A percentile compares a stretch with the other conserved stretches of the same genome.
These are phyloP conservation scores for Fusarium sp. DNA, from an alignment of 2,329 filamentous ascomycete species.

Conservation along the genomic window DNA sequence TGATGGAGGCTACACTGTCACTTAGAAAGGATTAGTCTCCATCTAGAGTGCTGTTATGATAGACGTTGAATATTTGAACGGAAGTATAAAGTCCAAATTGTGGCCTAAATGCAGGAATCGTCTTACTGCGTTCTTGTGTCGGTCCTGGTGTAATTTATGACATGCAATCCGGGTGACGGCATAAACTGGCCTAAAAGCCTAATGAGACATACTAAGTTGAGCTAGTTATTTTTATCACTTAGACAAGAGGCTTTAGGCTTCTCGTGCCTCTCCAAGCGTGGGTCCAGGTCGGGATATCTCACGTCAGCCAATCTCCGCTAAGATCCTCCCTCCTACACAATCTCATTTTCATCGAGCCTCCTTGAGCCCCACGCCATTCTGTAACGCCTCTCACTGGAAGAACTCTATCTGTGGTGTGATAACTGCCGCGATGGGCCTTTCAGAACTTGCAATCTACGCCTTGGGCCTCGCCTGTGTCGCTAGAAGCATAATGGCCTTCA, in stretches of 20 bases:
- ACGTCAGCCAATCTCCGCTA: background rate
- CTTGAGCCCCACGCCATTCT: background rate
- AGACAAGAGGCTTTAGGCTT: background rate
- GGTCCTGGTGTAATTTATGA: no score
- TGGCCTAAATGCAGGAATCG: background rate
- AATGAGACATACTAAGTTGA: no score
- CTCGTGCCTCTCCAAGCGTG: background rate
- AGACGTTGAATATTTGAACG: background rate
- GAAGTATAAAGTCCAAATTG: no score
- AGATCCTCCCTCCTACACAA: background rate
- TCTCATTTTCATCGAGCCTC: no score
- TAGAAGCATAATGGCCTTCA: slow-evolving; percentile 10
- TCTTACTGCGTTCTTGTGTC: background rate
- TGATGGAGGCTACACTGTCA: slow-evolving; percentile 84
- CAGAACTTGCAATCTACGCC: background rate
- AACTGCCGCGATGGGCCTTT: background rate
- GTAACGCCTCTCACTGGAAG: no score
- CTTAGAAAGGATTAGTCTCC: slow-evolving; percentile 53
- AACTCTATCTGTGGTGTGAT: fast-evolving
- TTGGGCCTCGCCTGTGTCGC: background rate
- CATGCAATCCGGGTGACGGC: no score
- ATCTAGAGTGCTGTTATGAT: background rate
- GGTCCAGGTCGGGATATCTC: background rate
- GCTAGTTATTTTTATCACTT: background rate
- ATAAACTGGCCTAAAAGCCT: no score